These are phyloP conservation scores for Ambrosiella beaveri DNA, from an alignment of 2,329 filamentous ascomycete genomes.

Conservation along the genomic window DNA sequence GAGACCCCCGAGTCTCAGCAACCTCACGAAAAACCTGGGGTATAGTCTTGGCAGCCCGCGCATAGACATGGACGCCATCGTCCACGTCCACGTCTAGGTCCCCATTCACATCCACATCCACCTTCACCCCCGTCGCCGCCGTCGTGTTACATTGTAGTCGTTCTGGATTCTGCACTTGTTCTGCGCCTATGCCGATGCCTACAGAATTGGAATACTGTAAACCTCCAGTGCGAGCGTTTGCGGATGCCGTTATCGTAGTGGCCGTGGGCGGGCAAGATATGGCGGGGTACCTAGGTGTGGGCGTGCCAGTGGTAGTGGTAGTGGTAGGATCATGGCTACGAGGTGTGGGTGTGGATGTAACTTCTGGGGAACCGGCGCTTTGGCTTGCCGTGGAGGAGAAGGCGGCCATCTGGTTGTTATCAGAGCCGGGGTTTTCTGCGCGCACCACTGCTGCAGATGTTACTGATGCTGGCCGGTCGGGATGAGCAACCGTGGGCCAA, in stretches of 20 bases:
- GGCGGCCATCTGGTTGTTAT: not conserved
- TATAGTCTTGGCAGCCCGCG: conserved; percentile 1
- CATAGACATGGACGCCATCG: not conserved
- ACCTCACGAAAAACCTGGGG: conserved; percentile 1
- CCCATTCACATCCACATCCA: no score
- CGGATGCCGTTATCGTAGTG: no score
- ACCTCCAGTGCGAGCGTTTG: no score
- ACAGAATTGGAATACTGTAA: no score
- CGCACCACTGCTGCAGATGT: not conserved
- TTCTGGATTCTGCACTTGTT: no score
- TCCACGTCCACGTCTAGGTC: no score
- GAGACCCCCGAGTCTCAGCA: conserved; percentile 1
- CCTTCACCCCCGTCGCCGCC: no score
- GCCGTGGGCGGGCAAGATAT: no score
- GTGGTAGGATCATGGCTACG: not conserved
- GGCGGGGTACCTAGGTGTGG: not conserved
- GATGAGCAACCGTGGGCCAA: not conserved
- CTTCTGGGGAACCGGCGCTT: not conserved
- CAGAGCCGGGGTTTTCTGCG: not conserved
- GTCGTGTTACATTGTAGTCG: no score
- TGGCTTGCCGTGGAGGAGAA: conserved; percentile 1
- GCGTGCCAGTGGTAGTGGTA: not conserved
- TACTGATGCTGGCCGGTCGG: not conserved
- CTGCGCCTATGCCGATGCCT: no score
- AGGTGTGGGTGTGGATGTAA: not conserved